A percentile compares a stretch with the other conserved stretches of the same genome.
These are phyloP conservation scores for Spirogloea muscicola DNA, from an alignment of 139 green algal species.

Conservation along the genomic window DNA sequence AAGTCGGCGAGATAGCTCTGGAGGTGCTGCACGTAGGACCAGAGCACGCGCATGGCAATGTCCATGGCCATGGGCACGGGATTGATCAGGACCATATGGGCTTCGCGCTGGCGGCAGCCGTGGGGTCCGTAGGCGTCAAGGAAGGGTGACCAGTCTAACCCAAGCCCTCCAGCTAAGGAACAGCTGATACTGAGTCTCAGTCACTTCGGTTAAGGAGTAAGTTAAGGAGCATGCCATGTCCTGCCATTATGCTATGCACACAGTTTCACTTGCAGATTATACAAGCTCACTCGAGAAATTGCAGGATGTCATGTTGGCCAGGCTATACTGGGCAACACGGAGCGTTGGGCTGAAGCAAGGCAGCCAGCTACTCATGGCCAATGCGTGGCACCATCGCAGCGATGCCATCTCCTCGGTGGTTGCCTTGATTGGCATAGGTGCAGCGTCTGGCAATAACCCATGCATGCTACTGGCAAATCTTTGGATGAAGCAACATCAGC, in stretches of 20 bases:
- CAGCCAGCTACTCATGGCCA: constrained; percentile 43
- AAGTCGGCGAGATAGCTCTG: too few relatives aligned
- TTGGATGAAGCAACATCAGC: too few relatives aligned
- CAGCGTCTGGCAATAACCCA: background rate
- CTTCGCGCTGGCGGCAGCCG: constrained; percentile 34
- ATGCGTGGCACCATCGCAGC: constrained; percentile 50
- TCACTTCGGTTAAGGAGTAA: too few relatives aligned
- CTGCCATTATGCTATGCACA: too few relatives aligned
- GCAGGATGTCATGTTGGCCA: background rate
- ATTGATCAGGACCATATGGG: constrained; percentile 32
- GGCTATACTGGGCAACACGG: constrained; percentile 46
- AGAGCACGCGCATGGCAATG: too few relatives aligned
- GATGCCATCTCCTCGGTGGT: constrained; percentile 48
- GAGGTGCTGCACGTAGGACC: too few relatives aligned
- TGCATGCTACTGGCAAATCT: too few relatives aligned
- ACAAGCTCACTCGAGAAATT: background rate
- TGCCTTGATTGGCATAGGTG: constrained; percentile 46
- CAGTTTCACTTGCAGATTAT: too few relatives aligned
- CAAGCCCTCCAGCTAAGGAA: too few relatives aligned
- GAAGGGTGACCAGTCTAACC: constrained; percentile 25
- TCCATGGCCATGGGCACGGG: constrained; percentile 20
- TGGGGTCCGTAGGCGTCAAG: constrained; percentile 41
- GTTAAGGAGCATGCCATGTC: too few relatives aligned
- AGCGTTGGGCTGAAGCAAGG: constrained; percentile 23
- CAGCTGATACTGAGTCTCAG: too few relatives aligned